Evolutionary conservation across 2,329 filamentous ascomycete species (phyloP).

Genomic region (Aspergillus pseudoglaucus): DNA sequence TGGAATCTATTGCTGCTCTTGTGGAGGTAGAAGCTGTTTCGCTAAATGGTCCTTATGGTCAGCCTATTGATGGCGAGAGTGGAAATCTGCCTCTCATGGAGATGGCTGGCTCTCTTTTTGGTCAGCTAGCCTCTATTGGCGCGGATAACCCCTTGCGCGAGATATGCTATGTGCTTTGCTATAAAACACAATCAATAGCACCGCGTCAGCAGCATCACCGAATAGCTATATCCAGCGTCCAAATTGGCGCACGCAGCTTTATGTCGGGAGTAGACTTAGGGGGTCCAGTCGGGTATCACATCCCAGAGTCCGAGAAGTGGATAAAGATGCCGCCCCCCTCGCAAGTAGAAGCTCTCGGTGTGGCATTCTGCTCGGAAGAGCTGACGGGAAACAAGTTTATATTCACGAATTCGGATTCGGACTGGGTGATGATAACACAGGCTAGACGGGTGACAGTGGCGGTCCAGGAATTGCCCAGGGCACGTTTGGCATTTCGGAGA

Average conservation of each 20-base stretch:
- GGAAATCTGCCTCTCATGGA: background rate
- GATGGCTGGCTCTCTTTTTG: background rate
- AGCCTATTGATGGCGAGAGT: background rate
- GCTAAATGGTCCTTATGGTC: background rate
- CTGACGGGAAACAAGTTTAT: constrained; percentile 4
- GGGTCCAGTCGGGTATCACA: constrained; percentile 2
- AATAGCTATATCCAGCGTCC: constrained; percentile 5
- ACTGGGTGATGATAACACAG: constrained; percentile 1
- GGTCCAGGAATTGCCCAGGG: constrained; percentile 1
- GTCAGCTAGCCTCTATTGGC: background rate
- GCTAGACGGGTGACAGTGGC: background rate
- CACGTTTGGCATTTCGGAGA: background rate
- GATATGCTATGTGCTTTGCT: constrained; percentile 4
- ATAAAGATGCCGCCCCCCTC: background rate
- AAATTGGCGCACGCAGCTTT: constrained; percentile 4
- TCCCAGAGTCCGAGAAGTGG: background rate
- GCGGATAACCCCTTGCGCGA: background rate
- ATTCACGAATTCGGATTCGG: constrained; percentile 1
- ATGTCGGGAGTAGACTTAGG: constrained; percentile 4
- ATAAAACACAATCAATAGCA: background rate
- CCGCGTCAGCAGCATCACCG: background rate
- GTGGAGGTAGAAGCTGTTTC: constrained; percentile 3
- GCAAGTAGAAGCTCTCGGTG: background rate
- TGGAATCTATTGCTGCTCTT: constrained; percentile 9
- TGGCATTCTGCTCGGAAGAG: constrained; percentile 5